Conservation (phyloP, 2,329 filamentous ascomycete species). For the Phialophora expanda region DNA sequence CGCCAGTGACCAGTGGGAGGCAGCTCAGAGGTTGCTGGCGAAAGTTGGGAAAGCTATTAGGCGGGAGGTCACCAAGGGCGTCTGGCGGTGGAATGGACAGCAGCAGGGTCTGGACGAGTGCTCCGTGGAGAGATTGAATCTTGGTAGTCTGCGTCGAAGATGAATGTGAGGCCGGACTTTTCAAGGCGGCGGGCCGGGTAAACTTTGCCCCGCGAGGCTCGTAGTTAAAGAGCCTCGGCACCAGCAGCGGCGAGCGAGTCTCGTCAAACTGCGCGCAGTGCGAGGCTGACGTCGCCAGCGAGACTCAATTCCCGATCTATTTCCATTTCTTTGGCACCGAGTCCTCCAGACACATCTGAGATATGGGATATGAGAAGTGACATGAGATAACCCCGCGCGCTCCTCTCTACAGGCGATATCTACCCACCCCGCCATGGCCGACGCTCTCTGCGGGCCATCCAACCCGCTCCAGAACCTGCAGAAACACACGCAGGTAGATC, state of each 20-base stretch:
- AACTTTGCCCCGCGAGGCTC: background rate
- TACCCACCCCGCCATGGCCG: conserved; percentile 59
- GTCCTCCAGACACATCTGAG: background rate
- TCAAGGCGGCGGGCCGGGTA: background rate
- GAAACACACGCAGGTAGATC: conserved; percentile 70
- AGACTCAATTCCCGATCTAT: background rate
- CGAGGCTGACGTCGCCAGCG: background rate
- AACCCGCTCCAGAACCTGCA: conserved; percentile 76
- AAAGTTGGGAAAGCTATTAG: conserved; percentile 10
- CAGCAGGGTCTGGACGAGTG: background rate
- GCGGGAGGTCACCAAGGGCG: conserved; percentile 9
- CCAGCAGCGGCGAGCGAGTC: background rate
- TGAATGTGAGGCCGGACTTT: background rate
- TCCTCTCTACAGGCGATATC: background rate
- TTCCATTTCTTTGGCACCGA: background rate
- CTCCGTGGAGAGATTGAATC: background rate
- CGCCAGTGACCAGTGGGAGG: background rate
- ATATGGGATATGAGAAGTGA: background rate
- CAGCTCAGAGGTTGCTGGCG: conserved; percentile 3
- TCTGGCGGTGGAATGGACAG: conserved; percentile 13
- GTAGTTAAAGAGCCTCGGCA: background rate
- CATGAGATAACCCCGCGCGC: conserved; percentile 8
- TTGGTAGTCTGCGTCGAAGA: background rate
- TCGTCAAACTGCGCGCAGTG: background rate
- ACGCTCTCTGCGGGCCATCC: conserved; percentile 74